Conservation (phyloP, 2,329 filamentous ascomycete genomes). For the Xylaria sp. region DNA sequence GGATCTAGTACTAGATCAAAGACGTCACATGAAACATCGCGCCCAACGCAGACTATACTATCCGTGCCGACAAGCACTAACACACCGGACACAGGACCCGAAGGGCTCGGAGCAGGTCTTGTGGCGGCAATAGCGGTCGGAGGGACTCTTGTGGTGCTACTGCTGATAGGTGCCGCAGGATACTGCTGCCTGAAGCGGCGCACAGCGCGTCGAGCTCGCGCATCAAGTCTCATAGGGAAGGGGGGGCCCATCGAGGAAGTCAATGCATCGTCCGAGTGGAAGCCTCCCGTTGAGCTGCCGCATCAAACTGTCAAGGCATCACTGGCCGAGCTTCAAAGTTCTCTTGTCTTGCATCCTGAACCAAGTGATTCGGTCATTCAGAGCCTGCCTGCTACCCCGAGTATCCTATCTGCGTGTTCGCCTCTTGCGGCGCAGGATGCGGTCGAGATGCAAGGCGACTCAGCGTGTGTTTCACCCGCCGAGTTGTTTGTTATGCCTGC, state of each 20-base stretch:
- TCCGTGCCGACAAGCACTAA: background rate
- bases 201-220: background rate
- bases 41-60: background rate
- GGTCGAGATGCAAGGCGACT: background rate
- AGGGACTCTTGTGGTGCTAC: background rate
- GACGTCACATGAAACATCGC: background rate
- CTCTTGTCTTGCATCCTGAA: background rate
- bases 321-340: background rate
- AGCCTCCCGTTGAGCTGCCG: constrained; percentile 5
- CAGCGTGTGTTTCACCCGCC: background rate
- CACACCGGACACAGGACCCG: background rate
- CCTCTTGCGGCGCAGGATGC: background rate
- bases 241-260: background rate
- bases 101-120: background rate
- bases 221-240: background rate
- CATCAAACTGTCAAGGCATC: background rate
- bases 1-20: background rate
- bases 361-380: background rate
- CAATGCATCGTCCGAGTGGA: background rate
- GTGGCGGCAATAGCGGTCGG: background rate
- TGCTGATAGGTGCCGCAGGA: background rate
- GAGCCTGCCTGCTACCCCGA: background rate
- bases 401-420: background rate
- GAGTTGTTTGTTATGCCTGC: constrained; percentile 5
- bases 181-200: constrained; percentile 7